phyloP scores from a whole-genome alignment of 2,329 filamentous ascomycete genomes.

The Trichoderma aggressivum region DNA sequence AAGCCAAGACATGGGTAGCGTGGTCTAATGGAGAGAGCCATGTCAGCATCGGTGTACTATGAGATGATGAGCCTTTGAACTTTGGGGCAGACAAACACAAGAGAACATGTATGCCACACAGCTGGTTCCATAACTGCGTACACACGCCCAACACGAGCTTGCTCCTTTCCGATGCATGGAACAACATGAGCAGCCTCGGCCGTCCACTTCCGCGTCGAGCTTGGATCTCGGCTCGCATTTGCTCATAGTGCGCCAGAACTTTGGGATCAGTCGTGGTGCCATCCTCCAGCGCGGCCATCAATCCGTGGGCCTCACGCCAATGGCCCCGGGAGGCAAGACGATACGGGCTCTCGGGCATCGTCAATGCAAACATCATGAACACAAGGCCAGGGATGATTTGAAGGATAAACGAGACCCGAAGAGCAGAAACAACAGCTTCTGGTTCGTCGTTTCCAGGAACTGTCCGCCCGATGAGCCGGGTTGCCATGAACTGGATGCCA shows the following conservation, averaged over 20 bases:
- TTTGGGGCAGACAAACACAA: background rate
- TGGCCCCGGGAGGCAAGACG: conserved; percentile 68
- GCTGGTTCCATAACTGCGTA: conserved; percentile 58
- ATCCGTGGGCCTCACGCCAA: conserved; percentile 61
- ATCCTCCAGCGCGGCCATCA: conserved; percentile 54
- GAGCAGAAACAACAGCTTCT: conserved; percentile 43
- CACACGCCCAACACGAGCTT: conserved; percentile 56
- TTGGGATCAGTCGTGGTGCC: conserved; percentile 55
- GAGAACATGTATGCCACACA: conserved; percentile 52
- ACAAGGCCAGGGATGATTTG: conserved; percentile 55
- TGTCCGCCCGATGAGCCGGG: conserved; percentile 43
- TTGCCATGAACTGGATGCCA: conserved; percentile 63
- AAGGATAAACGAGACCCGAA: conserved; percentile 60
- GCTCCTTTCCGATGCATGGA: conserved; percentile 51
- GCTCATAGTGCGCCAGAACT: conserved; percentile 61
- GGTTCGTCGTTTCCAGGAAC: conserved; percentile 35
- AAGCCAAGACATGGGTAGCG: conserved; percentile 59
- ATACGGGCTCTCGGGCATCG: conserved; percentile 62
- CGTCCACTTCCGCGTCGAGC: conserved; percentile 50
- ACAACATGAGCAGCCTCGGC: conserved; percentile 48
- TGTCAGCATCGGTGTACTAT: conserved; percentile 43
- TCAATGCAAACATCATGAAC: conserved; percentile 51
- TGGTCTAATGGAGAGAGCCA: conserved; percentile 41
- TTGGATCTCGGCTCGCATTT: conserved; percentile 53
- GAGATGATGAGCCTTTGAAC: background rate